Percentiles rank a stretch among this genome's conserved stretches.
phyloP scores from a whole-genome alignment of 352 stramenopile genomes.

The Nothophytophthora sp. region DNA sequence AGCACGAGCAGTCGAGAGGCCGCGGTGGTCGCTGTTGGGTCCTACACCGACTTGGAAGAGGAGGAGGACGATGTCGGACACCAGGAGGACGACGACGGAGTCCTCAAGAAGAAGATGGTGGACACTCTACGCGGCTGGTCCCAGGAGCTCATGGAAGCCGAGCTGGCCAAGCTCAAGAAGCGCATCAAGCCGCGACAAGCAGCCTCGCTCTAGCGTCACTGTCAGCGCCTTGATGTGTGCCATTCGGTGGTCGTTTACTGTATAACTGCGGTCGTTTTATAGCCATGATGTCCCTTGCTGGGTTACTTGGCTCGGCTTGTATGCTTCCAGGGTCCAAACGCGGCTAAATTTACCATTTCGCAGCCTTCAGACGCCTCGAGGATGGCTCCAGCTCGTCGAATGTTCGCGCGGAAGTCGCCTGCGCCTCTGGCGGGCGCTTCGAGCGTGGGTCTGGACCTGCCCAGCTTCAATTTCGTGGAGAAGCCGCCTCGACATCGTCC shows the following conservation, averaged over 20 bases:
- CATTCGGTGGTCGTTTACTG: too few relatives aligned
- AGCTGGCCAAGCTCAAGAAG: constrained; percentile 72
- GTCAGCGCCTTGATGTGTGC: background rate
- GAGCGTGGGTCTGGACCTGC: constrained; percentile 36
- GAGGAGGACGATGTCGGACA: constrained; percentile 20
- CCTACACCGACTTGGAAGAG: constrained; percentile 44
- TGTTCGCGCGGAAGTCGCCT: constrained; percentile 10
- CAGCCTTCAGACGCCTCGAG: too few relatives aligned
- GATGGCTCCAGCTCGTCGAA: constrained; percentile 17
- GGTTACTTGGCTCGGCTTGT: too few relatives aligned
- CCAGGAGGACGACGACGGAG: constrained; percentile 55
- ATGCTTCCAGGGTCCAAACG: too few relatives aligned
- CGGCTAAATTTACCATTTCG: constrained; percentile 20
- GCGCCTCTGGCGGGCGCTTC: constrained; percentile 21
- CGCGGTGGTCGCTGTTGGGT: constrained; percentile 13
- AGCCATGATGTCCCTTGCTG: too few relatives aligned
- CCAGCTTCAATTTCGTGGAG: constrained; percentile 74
- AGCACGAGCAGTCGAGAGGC: constrained; percentile 12
- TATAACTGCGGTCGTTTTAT: too few relatives aligned
- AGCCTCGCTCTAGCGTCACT: constrained; percentile 40
- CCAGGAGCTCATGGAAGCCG: constrained; percentile 68
- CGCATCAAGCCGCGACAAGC: constrained; percentile 64
- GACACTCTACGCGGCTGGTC: constrained; percentile 68
- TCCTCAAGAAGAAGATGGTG: constrained; percentile 80
- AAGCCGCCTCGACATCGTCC: constrained; percentile 12